These are phyloP conservation scores for Ogataea henricii DNA, from an alignment of 805 yeast species.

Conservation along the genomic window DNA sequence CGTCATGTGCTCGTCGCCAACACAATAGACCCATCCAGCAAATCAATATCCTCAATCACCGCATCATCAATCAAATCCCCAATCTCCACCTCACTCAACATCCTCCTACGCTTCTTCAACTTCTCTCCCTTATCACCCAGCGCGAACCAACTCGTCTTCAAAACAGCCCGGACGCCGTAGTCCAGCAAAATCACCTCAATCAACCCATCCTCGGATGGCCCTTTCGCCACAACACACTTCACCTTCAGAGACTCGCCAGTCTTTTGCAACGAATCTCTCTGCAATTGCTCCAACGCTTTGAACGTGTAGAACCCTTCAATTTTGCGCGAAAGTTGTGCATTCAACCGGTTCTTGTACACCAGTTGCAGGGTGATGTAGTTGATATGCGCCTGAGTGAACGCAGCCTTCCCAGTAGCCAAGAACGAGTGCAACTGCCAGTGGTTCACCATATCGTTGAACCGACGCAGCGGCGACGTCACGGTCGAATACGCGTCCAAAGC, in stretches of 20 bases:
- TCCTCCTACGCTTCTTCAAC: slow-evolving; percentile 20
- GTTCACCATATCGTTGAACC: slow-evolving; percentile 77
- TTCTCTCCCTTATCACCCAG: slow-evolving; percentile 20
- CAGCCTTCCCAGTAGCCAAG: slow-evolving; percentile 32
- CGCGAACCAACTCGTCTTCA: slow-evolving; percentile 33
- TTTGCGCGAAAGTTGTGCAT: slow-evolving; percentile 31
- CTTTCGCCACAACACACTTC: slow-evolving; percentile 44
- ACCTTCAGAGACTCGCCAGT: slow-evolving; percentile 37
- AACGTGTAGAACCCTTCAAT: slow-evolving; percentile 33
- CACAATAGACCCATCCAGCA: slow-evolving; percentile 44
- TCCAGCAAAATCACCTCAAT: slow-evolving; percentile 32
- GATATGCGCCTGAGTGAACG: slow-evolving; percentile 38
- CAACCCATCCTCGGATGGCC: slow-evolving; percentile 41
- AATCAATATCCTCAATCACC: slow-evolving; percentile 42
- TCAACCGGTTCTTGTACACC: slow-evolving; percentile 44
- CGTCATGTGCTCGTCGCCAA: slow-evolving; percentile 23
- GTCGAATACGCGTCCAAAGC: slow-evolving; percentile 67
- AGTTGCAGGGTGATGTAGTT: slow-evolving; percentile 44
- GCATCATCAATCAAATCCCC: slow-evolving; percentile 47
- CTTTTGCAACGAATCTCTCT: slow-evolving; percentile 14
- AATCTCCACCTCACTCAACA: slow-evolving; percentile 37
- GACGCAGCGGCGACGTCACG: slow-evolving; percentile 86
- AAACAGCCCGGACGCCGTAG: slow-evolving; percentile 34
- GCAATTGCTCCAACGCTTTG: slow-evolving; percentile 31
- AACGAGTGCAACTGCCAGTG: slow-evolving; percentile 71